Conservation (phyloP, 257 asterid genomes). For the Thymus quinquecostatus region DNA sequence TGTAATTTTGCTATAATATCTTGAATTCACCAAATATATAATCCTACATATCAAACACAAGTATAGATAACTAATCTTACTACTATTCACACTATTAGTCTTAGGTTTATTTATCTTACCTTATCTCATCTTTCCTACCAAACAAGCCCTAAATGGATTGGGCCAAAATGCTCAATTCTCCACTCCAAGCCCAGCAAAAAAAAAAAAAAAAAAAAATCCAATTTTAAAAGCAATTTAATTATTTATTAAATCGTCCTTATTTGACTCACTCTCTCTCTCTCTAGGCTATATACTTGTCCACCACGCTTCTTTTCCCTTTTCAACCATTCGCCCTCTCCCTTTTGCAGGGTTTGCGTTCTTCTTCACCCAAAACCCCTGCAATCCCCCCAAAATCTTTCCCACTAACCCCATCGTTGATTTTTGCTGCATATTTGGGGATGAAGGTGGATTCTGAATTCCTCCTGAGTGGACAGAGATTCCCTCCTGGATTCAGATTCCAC, state of each 20-base stretch:
- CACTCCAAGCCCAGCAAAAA: no score
- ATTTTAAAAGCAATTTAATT: neutral
- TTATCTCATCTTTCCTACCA: no score
- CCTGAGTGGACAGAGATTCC: slow-evolving; percentile 43
- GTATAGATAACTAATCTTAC: no score
- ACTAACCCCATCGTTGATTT: neutral
- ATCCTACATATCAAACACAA: no score
- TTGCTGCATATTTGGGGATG: slow-evolving; percentile 15
- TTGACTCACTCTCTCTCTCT: neutral
- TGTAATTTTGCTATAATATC: no score
- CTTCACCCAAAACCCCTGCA: neutral
- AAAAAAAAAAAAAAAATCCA: neutral
- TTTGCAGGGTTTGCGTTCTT: neutral
- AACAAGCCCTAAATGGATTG: no score
- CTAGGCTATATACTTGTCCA: neutral
- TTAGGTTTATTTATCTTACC: no score
- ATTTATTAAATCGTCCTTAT: neutral
- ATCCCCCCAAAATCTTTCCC: neutral
- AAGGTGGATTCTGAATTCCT: slow-evolving; percentile 39
- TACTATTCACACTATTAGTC: no score
- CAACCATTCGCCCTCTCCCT: neutral
- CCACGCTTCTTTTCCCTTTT: slow-evolving; percentile 2
- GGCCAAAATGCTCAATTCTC: no score
- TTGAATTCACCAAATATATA: no score
- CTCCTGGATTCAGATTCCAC: slow-evolving; percentile 93